Base-by-base conservation (phyloP, 2,329 filamentous ascomycete species). In the Teratosphaeriaceae sp. region DNA sequence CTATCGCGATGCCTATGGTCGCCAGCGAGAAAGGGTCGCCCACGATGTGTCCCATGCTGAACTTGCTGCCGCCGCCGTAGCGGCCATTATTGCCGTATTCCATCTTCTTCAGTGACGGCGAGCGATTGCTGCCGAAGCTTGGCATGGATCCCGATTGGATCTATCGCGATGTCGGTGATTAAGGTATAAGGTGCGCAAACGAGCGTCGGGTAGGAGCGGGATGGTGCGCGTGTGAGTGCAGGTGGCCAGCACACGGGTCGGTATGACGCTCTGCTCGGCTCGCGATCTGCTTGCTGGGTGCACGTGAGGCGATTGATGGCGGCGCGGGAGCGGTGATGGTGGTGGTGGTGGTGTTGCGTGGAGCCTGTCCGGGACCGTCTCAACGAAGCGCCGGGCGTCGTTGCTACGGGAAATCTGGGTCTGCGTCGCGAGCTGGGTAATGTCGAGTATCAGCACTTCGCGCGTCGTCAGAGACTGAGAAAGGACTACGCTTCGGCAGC, bases 21-120 rank as follows among this genome's bases (percentile, higher is more conserved):
- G 89, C 88, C 47, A 98, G 78, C 47, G 90, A 89, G 67, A 98
- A 97, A 5, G 92, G 92, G 69, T 98, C 90, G 58, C 92, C 92
- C 48, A 96, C 76, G 57, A 98, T 88, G 68, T 96, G 94, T 63
- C 85, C 85, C 66, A 89, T 67, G 65, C 79, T 84, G 66, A 95
- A 82, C 57, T 67, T 70, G 45, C 60, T 55, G 45, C 71, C 70
- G 41, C 61, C 61, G 53, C 66, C 63, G 36, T 45, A 40, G 34
- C 38, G 40, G 41, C 41, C 40, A 11, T 42, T 38, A 18, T 45
- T 44, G 43, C 42, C 42, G 43, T 53, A 43, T 19, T 60, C 57
- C 57, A 60, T 60, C 47, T 58, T 60, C 45, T 51, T 53, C 44
- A 57, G 44, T 30, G 52, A 54, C 21, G 52, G 52, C 39, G 56